Base-by-base conservation (phyloP, 202 grass and related monocot species). In the Zoysia matrella region DNA sequence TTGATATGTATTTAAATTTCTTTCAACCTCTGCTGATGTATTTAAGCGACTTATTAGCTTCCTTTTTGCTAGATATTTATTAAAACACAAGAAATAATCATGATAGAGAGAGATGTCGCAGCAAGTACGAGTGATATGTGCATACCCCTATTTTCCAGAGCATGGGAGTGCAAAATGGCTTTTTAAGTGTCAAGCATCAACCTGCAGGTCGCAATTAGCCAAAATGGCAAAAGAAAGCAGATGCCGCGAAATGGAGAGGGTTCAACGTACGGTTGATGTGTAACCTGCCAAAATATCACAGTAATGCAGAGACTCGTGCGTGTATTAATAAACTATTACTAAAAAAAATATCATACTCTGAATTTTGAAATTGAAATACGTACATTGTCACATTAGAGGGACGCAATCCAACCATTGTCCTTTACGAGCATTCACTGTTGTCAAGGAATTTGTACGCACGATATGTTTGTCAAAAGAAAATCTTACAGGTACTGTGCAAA, bases 401-500 rank as follows among this genome's bases (percentile, higher is more conserved):
- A 6, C 54, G n/a, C 14, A 57, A 60, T 7, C 9, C 16, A 60
- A 60, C 6, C n/a, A 60, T 60, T 60, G n/a, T 22, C 6, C 57
- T 58, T 16, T 8, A 22, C 7, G 16, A 30, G 0, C 6, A 8
- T 5, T 41, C 3, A 49, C n/a, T 53, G 6, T 36, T 36, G 30
- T 36, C 30, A 36, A 36, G 30, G 30, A 36, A 36, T 36, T 36
- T 36, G 30, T 36, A 36, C 30, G 30, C 30, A 36, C 30, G 30
- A 36, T 36, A 36, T 36, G 30, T 36, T 36, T 36, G 30, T 36
- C 30, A 36, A 36, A 36, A 36, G 22, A 36, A 36, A 36, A 36
- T 36, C 11, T 81, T 65, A 52, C 52, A 82, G 50, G 9, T 71
- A 81, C 73, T 81, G 72, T 77, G 22, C 65, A 63, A 81, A 86